phyloP scores from a whole-genome alignment of 2,329 filamentous ascomycete genomes.

The Cadophora luteo-olivacea region DNA sequence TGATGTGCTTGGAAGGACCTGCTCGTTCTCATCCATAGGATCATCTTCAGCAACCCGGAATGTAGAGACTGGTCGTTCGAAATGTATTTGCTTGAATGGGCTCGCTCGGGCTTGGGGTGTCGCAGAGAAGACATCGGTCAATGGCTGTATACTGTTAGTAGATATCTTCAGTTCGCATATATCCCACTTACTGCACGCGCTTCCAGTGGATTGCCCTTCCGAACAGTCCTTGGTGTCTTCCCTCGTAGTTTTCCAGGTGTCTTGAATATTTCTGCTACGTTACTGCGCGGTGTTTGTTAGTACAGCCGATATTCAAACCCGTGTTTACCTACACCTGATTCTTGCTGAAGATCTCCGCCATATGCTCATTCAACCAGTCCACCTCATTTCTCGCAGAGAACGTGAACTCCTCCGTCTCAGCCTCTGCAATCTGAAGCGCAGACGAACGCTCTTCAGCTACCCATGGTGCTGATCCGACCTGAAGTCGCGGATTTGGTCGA shows the following conservation, averaged over 20 bases:
- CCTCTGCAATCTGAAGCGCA: conserved; percentile 74
- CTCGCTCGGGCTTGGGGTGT: conserved; percentile 58
- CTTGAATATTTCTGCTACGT: conserved; percentile 95
- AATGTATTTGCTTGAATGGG: conserved; percentile 46
- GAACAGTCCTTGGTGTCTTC: conserved; percentile 77
- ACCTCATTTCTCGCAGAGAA: conserved; percentile 93
- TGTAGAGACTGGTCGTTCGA: conserved; percentile 50
- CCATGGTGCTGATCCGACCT: conserved; percentile 86
- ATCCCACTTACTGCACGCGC: conserved; percentile 64
- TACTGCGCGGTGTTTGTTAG: conserved; percentile 59
- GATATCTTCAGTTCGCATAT: conserved; percentile 9
- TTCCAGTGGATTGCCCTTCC: conserved; percentile 65
- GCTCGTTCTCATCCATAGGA: conserved; percentile 29
- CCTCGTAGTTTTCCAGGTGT: conserved; percentile 84
- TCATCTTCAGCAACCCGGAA: conserved; percentile 66
- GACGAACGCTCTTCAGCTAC: conserved; percentile 83
- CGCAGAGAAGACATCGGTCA: conserved; percentile 64
- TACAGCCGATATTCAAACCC: conserved; percentile 19
- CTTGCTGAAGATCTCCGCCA: conserved; percentile 89
- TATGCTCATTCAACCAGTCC: conserved; percentile 98
- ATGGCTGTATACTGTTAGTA: conserved; percentile 53
- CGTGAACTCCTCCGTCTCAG: conserved; percentile 91
- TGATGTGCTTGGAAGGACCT: conserved; percentile 22
- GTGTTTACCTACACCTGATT: conserved; percentile 77
- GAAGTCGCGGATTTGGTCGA: conserved; percentile 57